phyloP scores from a whole-genome alignment of 2,329 filamentous ascomycete genomes.

The Neoarthrinium moseri region DNA sequence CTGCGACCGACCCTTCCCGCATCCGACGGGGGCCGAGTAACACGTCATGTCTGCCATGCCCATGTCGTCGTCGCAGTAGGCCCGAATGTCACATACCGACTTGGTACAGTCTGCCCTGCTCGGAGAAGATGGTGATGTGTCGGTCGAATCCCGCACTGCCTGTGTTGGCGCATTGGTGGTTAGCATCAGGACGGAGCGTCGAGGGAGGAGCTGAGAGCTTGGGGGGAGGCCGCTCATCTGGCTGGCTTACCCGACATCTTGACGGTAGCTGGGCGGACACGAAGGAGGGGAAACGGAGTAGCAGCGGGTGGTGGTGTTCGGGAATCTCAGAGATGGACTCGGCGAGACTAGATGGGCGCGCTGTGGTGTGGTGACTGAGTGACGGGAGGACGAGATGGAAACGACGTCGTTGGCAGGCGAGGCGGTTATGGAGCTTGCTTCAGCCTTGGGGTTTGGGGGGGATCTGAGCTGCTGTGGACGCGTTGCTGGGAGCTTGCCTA shows the following conservation, averaged over 20 bases:
- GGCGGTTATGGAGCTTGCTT: constrained; percentile 11
- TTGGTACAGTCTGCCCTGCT: constrained; percentile 98
- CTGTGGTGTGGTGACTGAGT: not conserved
- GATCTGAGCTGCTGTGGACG: constrained; percentile 11
- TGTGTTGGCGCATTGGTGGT: constrained; percentile 34
- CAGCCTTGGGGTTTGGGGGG: constrained; percentile 24
- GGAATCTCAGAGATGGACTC: too few species aligned
- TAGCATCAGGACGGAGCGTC: constrained; percentile 18
- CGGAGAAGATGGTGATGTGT: constrained; percentile 99
- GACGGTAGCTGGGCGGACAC: constrained; percentile 15
- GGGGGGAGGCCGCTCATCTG: constrained; percentile 11
- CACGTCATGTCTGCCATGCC: too few species aligned
- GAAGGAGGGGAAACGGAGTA: too few species aligned
- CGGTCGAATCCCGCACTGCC: constrained; percentile 91
- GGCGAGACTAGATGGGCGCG: not conserved
- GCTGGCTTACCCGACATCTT: constrained; percentile 51
- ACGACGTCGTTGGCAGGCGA: constrained; percentile 4
- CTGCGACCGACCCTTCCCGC: too few species aligned
- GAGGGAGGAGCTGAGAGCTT: constrained; percentile 11
- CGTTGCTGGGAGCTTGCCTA: constrained; percentile 35
- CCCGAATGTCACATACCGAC: constrained; percentile 72
- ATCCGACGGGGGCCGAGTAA: too few species aligned
- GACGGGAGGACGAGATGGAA: not conserved
- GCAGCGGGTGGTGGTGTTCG: too few species aligned
- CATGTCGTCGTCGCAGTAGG: too few species aligned